Percentiles rank a stretch among this genome's conserved stretches.
phyloP scores from a whole-genome alignment of 352 stramenopile species.

The Phytopythium boreale region DNA sequence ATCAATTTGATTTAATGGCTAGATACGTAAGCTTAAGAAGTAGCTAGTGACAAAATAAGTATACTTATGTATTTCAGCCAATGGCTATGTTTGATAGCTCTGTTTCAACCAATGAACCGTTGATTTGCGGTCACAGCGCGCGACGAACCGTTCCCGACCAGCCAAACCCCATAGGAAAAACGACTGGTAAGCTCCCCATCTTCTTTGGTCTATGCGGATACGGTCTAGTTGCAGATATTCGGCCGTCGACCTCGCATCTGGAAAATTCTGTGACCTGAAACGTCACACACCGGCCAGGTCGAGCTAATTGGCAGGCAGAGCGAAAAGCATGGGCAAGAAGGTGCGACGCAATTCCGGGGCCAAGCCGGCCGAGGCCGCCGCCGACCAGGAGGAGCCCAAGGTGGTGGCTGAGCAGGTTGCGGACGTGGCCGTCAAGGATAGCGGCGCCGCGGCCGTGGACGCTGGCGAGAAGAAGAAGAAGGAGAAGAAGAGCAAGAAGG shows the following conservation, averaged over 20 bases:
- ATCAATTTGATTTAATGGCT: too few species aligned
- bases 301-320: conserved; percentile 11
- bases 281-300: conserved; percentile 21
- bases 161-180: conserved; percentile 24
- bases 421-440: conserved; percentile 3
- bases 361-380: conserved; percentile 9
- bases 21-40: too few species aligned
- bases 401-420: conserved; percentile 14
- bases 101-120: conserved; percentile 23
- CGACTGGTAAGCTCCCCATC: conserved; percentile 13
- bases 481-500: conserved; percentile 28
- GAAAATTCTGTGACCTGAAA: conserved; percentile 21
- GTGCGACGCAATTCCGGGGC: conserved; percentile 16
- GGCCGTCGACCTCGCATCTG: background rate
- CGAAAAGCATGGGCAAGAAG: conserved; percentile 35
- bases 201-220: background rate
- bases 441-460: conserved; percentile 9
- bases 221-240: background rate
- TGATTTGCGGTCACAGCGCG: background rate
- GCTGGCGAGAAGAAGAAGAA: conserved; percentile 38
- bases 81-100: background rate
- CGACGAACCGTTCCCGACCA: conserved; percentile 25
- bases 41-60: too few species aligned
- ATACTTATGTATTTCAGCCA: background rate
- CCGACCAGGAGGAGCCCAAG: conserved; percentile 5